Evolutionary conservation across 805 yeast species (phyloP).

Genomic region (Lipomyces oligophaga): DNA sequence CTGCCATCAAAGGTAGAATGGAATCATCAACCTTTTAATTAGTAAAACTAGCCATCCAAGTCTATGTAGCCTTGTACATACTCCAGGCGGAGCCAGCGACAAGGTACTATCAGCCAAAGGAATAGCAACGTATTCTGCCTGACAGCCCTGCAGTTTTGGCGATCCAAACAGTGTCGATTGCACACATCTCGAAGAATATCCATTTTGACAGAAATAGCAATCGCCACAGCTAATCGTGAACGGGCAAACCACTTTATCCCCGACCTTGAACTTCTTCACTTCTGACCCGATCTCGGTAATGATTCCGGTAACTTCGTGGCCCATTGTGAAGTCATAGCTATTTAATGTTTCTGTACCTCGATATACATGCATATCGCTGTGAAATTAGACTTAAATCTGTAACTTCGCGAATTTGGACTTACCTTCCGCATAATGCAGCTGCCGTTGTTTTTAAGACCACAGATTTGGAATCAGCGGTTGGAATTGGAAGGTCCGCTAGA

Average conservation of each 20-base stretch:
- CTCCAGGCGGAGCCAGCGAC: conserved; percentile 36
- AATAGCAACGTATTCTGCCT: conserved; percentile 58
- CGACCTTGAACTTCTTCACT: conserved; percentile 40
- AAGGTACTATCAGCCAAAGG: conserved; percentile 55
- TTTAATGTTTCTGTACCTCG: conserved; percentile 47
- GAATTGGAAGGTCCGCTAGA: conserved; percentile 43
- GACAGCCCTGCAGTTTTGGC: conserved; percentile 55
- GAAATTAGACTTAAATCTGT: neutral
- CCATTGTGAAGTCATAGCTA: conserved; percentile 45
- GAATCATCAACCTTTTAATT: conserved; percentile 41
- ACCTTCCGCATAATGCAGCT: conserved; percentile 53
- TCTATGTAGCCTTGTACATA: too few relatives aligned
- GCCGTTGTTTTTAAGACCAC: conserved; percentile 47
- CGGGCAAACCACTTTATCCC: conserved; percentile 47
- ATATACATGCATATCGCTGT: conserved; percentile 48
- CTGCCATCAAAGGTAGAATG: conserved; percentile 56
- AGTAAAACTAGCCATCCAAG: conserved; percentile 36
- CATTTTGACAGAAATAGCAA: conserved; percentile 57
- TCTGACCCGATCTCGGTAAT: conserved; percentile 39
- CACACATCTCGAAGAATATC: conserved; percentile 53
- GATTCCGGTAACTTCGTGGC: conserved; percentile 50
- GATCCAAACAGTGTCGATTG: conserved; percentile 57
- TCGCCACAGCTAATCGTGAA: conserved; percentile 58
- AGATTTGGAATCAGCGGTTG: conserved; percentile 42
- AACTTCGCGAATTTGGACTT: neutral